These are phyloP conservation scores for Fusarium foetens DNA, from an alignment of 2,329 filamentous ascomycete species.

Conservation along the genomic window DNA sequence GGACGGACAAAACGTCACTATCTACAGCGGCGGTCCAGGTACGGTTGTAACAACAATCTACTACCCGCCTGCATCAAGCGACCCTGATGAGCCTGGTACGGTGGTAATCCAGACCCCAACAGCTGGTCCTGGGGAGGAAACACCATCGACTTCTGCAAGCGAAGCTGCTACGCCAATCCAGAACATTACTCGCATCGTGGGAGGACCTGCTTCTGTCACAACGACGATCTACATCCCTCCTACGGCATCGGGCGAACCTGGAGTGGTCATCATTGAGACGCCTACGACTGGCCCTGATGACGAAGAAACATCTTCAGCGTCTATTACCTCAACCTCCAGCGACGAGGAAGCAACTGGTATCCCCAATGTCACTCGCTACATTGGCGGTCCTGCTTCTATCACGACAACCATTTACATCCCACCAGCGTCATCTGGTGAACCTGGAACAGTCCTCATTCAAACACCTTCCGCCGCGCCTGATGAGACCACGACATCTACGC, in stretches of 20 bases:
- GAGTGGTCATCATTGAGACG: conserved; percentile 8
- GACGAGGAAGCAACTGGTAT: not conserved
- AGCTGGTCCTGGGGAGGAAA: not conserved
- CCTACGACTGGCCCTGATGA: not conserved
- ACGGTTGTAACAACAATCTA: conserved; percentile 6
- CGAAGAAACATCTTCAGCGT: not conserved
- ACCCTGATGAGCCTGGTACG: not conserved
- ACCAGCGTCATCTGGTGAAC: not conserved
- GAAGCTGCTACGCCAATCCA: not conserved
- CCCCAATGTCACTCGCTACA: not conserved
- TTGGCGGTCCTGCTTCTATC: not conserved
- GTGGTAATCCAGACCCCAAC: conserved; percentile 16
- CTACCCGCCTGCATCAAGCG: not conserved
- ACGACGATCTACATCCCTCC: conserved; percentile 2
- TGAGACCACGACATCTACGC: not conserved
- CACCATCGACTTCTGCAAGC: not conserved
- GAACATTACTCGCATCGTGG: not conserved
- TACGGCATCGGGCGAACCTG: not conserved
- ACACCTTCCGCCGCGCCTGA: not conserved
- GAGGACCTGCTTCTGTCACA: not conserved
- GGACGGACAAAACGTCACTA: not conserved
- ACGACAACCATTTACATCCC: conserved; percentile 3
- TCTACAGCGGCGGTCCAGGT: conserved; percentile 4
- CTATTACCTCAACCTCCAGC: accelerated
- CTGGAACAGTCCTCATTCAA: conserved; percentile 1